Evolutionary conservation across 2,329 filamentous ascomycete species (phyloP), one percentile per base, ranked within the genome.

Genomic region (Fusarium buharicum): DNA sequence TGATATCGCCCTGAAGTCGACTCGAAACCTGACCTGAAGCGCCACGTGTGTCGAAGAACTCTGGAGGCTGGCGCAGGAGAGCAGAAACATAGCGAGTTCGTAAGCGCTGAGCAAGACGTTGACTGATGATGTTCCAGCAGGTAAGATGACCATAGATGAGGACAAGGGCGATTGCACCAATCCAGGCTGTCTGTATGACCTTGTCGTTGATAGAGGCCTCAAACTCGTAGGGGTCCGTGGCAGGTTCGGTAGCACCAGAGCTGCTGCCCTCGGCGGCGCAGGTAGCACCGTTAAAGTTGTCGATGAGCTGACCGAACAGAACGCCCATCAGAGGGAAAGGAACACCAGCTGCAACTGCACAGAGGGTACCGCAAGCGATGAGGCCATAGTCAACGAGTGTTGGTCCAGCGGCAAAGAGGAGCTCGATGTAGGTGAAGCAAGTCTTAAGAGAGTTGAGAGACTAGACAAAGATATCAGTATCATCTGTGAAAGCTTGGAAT

Each of bases 1-100:
- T 83, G 36, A 90, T 87, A 66, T 91, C 88, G 54, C 81, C 82
- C 68, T 86, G 86, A 33, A 91, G 81, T 12, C 87, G 80, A n/a
- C 85, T 84, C 1, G 85, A 82, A 12, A 90, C 83, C 71, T 90
- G 85, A 11, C 87, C 87, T 0, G 86, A 67, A 9, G 59, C 80
- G 37, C 84, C 82, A 2, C 86, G 78, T 6, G 80, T 81, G 66
- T 90, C 87, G 69, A 89, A 89, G 70, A 84, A 90, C 11, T 84
- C 78, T 2, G 86, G 81, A 39, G 88, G 86, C 68, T 90, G 86
- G 43, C 81, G 78, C 16, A 90, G 75, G 11, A 90, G 72, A 20
- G 80, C 81, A 11, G 79, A 75, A 16, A 90, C 78, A 64, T 90
- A 90, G 24, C 75, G 78, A 57, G 86, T 84, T 41, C 88, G 82